Percentiles rank a stretch among this genome's conserved stretches.
These are phyloP conservation scores for Monosporozyma siamensis DNA, from an alignment of 805 yeast species.

Conservation along the genomic window DNA sequence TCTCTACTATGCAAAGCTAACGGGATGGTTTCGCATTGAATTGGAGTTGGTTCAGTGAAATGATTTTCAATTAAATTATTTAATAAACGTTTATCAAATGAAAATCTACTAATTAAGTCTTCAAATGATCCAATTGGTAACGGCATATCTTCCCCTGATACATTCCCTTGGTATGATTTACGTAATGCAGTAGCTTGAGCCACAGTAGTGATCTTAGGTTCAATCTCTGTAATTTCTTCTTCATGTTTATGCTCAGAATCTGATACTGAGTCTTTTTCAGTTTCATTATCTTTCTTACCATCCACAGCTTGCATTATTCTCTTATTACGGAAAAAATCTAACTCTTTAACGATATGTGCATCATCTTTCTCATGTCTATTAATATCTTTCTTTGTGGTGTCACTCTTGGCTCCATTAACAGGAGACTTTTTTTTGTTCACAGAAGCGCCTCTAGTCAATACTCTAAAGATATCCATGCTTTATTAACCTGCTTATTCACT, in stretches of 20 bases:
- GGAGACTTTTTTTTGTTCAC: conserved; percentile 49
- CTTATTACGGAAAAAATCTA: conserved; percentile 72
- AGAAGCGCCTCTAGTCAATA: conserved; percentile 78
- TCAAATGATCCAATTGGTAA: conserved; percentile 84
- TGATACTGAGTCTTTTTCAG: conserved; percentile 21
- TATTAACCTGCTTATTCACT: not conserved
- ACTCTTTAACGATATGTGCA: conserved; percentile 54
- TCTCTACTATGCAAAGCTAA: conserved; percentile 60
- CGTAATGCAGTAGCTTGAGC: conserved; percentile 58
- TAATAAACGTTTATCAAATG: conserved; percentile 44
- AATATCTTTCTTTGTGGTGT: conserved; percentile 12
- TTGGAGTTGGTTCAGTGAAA: conserved; percentile 82
- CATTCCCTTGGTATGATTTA: conserved; percentile 52
- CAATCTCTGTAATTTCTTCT: conserved; percentile 26
- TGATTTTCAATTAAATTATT: conserved; percentile 57
- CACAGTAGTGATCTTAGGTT: conserved; percentile 38
- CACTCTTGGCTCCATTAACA: conserved; percentile 27
- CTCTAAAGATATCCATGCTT: conserved; percentile 78
- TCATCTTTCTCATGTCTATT: conserved; percentile 31
- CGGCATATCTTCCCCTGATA: conserved; percentile 81
- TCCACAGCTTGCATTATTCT: conserved; percentile 29
- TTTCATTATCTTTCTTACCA: conserved; percentile 8
- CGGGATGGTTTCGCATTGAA: conserved; percentile 88
- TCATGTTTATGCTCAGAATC: conserved; percentile 26
- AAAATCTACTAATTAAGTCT: conserved; percentile 63